Evolutionary conservation across 768 basidiomycete species (phyloP), one percentile per base, ranked within the genome.

Genomic region (Exidia glandulosa): DNA sequence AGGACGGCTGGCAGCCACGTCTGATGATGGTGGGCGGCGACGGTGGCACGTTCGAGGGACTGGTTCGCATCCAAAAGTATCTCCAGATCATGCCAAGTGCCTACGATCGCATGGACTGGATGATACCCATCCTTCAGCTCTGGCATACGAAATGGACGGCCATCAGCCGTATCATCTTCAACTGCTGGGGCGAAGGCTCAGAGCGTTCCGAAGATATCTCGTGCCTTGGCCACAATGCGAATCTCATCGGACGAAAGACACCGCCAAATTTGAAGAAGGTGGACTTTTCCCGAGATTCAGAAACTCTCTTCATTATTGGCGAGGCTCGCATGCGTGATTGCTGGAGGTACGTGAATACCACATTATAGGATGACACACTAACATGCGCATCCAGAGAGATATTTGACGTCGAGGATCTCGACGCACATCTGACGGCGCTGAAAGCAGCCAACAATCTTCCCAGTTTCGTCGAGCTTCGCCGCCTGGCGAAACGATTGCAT

Each of bases 121-220:
- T 71, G 2, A 30, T 64, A 19, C 66, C 69, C 6, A 34, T 70
- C 2, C 69, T 72, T 2, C 66, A 72, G 59, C 56, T 72, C 0
- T 73, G 72, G 71, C 72, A 73, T 52, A 68, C 70, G 1, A 66
- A 69, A 60, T 73, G 70, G 72, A 72, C 71, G 3, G 70, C 72
- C 54, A 56, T 70, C 3, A 65, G 68, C 56, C 64, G 65, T 0
- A 60, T 67, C 10, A 56, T 66, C 14, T 58, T 62, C 14, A 56
- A 57, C 0, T 65, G 69, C 45, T 70, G 66, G 66, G 70, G 68
- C 9, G 57, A 60, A 10, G 60, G 58, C 16, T 45, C 41, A 19
- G 7, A 9, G 10, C 7, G 10, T 23, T 45, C 60, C 12, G 54
- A 59, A 1, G 68, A 75, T 63, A 72, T 74, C 0, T 71, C 73